phyloP scores from a whole-genome alignment of 345 rosid species.

The Citrus hindsii region DNA sequence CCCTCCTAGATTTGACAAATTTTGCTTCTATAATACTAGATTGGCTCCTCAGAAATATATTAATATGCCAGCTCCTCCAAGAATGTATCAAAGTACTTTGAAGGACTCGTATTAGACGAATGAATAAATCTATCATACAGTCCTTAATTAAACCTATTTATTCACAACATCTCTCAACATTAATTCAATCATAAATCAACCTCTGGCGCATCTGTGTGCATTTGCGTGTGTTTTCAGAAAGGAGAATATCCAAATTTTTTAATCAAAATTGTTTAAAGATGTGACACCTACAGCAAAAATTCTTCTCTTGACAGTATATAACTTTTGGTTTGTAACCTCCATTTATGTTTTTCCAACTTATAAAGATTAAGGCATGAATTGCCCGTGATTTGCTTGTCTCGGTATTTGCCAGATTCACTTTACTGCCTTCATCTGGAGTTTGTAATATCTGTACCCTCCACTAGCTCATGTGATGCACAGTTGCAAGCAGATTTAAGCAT shows the following conservation, averaged over 20 bases:
- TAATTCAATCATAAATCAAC: not conserved
- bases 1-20: not conserved
- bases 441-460: not conserved
- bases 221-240: not conserved
- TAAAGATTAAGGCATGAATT: not conserved
- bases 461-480: not conserved
- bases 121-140: not conserved
- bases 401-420: not conserved
- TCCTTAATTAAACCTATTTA: not conserved
- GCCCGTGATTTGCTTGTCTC: not conserved
- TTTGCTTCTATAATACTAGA: not conserved
- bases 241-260: too few relatives aligned
- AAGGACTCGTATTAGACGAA: not conserved
- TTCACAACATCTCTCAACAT: not conserved
- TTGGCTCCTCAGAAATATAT: not conserved
- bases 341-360: not conserved
- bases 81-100: not conserved
- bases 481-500: constrained; percentile 2
- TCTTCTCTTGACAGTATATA: not conserved
- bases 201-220: not conserved
- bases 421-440: not conserved
- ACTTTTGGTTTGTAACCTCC: not conserved
- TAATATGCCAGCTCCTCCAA: not conserved
- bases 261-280: not conserved
- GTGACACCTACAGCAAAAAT: not conserved